Percentiles rank a stretch among this genome's conserved stretches.
These are phyloP conservation scores for Plasmodium adleri DNA, from an alignment of 169 alveolate genomes.

Conservation along the genomic window DNA sequence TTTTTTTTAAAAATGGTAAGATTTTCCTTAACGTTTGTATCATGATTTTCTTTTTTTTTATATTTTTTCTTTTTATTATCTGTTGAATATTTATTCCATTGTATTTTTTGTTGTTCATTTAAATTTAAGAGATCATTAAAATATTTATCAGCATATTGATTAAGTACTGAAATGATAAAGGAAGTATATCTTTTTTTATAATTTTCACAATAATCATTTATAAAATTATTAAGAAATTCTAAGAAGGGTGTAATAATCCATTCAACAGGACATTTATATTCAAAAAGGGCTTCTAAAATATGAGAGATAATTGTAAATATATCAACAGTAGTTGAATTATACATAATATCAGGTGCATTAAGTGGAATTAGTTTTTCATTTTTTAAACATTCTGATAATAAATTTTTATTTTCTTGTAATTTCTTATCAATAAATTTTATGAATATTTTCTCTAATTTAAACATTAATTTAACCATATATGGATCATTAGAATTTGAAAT, in stretches of 20 bases:
- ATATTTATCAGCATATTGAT: slow-evolving; percentile 63
- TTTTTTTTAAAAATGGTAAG: slow-evolving; percentile 31
- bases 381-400: slow-evolving; percentile 39
- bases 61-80: slow-evolving; percentile 24
- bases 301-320: slow-evolving; percentile 56
- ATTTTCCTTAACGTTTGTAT: background rate
- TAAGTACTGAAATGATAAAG: slow-evolving; percentile 63
- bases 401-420: slow-evolving; percentile 38
- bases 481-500: slow-evolving; percentile 66
- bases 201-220: slow-evolving; percentile 67
- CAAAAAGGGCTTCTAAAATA: slow-evolving; percentile 58
- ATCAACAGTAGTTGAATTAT: slow-evolving; percentile 68
- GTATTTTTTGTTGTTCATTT: slow-evolving; percentile 66
- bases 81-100: slow-evolving; percentile 56
- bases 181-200: slow-evolving; percentile 51
- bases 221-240: slow-evolving; percentile 46
- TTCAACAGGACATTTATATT: slow-evolving; percentile 71
- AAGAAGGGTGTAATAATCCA: slow-evolving; percentile 73
- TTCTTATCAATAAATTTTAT: slow-evolving; percentile 61
- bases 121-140: slow-evolving; percentile 43
- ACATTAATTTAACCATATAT: slow-evolving; percentile 73
- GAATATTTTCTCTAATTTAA: slow-evolving; percentile 55
- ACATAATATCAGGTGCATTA: slow-evolving; percentile 48
- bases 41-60: background rate
- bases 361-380: slow-evolving; percentile 59